A percentile compares a stretch with the other conserved stretches of the same genome.
These are phyloP conservation scores for Toxicodendron radicans DNA, from an alignment of 345 rosid species.

Conservation along the genomic window DNA sequence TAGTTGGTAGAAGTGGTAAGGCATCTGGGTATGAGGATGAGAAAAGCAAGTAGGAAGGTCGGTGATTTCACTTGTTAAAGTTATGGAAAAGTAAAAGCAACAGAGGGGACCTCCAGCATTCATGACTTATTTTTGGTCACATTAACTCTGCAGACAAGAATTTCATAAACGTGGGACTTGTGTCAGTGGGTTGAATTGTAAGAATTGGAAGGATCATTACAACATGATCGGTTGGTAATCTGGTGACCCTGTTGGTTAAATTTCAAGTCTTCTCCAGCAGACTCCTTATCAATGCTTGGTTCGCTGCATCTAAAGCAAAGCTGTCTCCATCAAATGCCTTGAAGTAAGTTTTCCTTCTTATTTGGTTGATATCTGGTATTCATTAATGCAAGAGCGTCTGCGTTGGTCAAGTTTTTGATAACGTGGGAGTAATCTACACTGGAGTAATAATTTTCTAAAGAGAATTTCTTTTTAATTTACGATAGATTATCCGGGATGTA, in stretches of 20 bases:
- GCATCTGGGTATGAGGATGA: slow-evolving; percentile 64
- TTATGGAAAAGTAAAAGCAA: background rate
- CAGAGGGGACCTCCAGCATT: background rate
- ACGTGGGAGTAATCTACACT: background rate
- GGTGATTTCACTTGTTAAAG: background rate
- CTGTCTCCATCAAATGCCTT: background rate
- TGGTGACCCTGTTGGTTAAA: background rate
- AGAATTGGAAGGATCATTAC: background rate
- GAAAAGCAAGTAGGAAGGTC: slow-evolving; percentile 28
- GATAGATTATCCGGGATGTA: no score
- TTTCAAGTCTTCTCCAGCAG: background rate
- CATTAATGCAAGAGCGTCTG: background rate
- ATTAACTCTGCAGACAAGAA: background rate
- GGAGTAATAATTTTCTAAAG: background rate
- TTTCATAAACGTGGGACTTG: background rate
- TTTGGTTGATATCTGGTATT: background rate
- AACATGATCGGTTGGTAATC: background rate
- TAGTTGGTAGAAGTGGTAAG: slow-evolving; percentile 78
- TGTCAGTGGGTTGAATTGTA: no score
- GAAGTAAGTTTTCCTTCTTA: background rate
- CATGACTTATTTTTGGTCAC: background rate
- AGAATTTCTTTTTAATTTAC: no score
- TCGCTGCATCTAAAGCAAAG: background rate
- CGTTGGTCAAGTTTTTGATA: background rate
- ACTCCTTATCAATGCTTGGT: background rate